A percentile compares a stretch with the other conserved stretches of the same genome.
These are phyloP conservation scores for Dioscorea alata DNA, from an alignment of 106 monocot genomes.

Conservation along the genomic window DNA sequence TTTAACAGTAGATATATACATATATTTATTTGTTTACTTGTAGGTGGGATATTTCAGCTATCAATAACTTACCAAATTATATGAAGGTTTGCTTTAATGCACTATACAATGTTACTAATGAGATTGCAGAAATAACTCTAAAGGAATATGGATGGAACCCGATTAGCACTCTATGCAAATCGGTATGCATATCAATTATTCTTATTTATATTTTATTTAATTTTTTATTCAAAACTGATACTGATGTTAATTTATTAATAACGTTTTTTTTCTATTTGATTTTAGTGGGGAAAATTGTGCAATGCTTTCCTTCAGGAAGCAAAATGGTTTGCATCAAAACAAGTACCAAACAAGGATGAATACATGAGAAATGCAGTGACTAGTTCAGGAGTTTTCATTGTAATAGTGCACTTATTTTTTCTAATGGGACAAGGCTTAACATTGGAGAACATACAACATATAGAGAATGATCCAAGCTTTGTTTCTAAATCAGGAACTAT, in stretches of 20 bases:
- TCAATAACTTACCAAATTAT: constrained; percentile 22
- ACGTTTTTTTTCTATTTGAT: not conserved
- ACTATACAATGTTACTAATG: constrained; percentile 27
- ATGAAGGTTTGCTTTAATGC: constrained; percentile 34
- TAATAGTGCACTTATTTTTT: constrained; percentile 18
- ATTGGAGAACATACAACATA: constrained; percentile 4
- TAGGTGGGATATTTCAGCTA: constrained; percentile 30
- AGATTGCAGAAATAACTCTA: constrained; percentile 17
- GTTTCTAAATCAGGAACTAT: constrained; percentile 29
- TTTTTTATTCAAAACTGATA: too few species aligned
- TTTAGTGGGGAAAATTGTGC: constrained; percentile 32
- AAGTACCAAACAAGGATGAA: constrained; percentile 22
- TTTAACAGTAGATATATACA: too few species aligned
- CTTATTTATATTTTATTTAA: not conserved
- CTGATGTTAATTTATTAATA: too few species aligned
- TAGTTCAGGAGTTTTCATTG: constrained; percentile 23
- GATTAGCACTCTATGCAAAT: constrained; percentile 20
- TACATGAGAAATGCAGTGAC: constrained; percentile 35
- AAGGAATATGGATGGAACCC: constrained; percentile 38
- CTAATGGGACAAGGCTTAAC: constrained; percentile 26
- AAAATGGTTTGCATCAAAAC: constrained; percentile 29
- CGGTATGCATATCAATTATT: constrained; percentile 7
- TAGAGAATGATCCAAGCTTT: constrained; percentile 8
- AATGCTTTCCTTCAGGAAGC: constrained; percentile 43
- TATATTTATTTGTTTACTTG: not conserved